Evolutionary conservation across 2,329 filamentous ascomycete genomes (phyloP), one percentile per base, ranked within the genome.

Genomic region (Aureobasidium pullulans): DNA sequence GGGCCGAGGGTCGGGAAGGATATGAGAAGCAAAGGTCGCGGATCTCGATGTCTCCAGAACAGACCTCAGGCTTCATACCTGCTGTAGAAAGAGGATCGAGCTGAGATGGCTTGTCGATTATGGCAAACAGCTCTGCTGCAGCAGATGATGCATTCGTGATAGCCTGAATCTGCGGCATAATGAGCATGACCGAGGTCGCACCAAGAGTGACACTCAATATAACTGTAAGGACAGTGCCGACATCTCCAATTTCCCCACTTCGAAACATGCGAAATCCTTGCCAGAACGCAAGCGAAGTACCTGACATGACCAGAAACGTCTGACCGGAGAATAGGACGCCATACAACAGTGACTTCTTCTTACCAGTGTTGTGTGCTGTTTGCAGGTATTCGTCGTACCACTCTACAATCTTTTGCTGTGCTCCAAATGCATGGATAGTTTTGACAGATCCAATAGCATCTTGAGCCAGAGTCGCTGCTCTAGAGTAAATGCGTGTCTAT

Each of bases 11-110:
- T 64, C 74, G 68, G 6, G 75, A 0, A 15, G 88, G 88, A 66
- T 92, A 92, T 1, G 86, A 82, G 66, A 92, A 91, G n/a, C 79
- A 81, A 10, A 92, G 81, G 43, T 83, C 76, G 10, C 82, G 73
- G 31, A 92, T 82, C 5, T 79, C 72, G 50, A 89, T 85, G 54
- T 86, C 80, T 8, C 71, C 71, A 9, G 43, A 48, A 31, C 67
- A 69, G 6, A 48, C 32, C 10, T 34, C 37, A 3, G 68, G 69
- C 32, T 62, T 54, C 32, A 60, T 61, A 16, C 70, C 68, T 13
- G 57, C 58, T 11, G 63, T 28, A 31, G 64, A 57, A 3, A 75
- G 64, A 0, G 76, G 71, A 62, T 79, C 74, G 1, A 77, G 65
- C 11, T 67, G 62, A 0, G 75, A 76, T 8, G 64, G 40, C 34